These are phyloP conservation scores for Cyberlindnera mycetangii DNA, from an alignment of 805 yeast genomes.

Conservation along the genomic window DNA sequence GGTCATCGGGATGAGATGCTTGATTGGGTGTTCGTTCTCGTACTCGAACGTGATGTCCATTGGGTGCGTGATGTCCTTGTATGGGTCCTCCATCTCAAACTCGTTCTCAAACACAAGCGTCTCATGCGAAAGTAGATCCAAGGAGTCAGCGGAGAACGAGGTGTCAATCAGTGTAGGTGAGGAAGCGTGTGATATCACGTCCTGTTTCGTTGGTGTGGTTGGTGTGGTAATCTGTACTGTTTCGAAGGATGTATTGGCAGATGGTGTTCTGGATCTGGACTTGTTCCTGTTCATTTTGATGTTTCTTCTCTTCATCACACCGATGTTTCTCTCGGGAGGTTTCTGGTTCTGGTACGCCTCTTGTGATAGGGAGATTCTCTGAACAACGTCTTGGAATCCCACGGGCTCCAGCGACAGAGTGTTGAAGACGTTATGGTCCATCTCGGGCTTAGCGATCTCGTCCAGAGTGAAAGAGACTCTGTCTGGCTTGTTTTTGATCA, in stretches of 20 bases:
- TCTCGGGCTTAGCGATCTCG: neutral
- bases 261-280: neutral
- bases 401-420: conserved; percentile 23
- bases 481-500: neutral
- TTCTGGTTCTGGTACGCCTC: conserved; percentile 4
- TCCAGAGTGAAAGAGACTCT: neutral
- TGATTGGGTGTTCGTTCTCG: conserved; percentile 1
- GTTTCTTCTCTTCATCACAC: conserved; percentile 19
- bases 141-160: neutral
- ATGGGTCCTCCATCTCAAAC: conserved; percentile 25
- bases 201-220: neutral
- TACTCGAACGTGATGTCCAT: conserved; percentile 18
- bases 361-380: conserved; percentile 17
- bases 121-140: conserved; percentile 6
- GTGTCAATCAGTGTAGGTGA: conserved; percentile 16
- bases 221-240: neutral
- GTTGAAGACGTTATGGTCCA: conserved; percentile 14
- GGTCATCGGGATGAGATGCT: conserved; percentile 5
- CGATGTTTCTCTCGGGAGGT: neutral
- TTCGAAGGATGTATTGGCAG: neutral
- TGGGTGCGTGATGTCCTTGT: conserved; percentile 24
- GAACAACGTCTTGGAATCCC: conserved; percentile 18
- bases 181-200: conserved; percentile 3
- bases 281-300: conserved; percentile 21
- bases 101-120: conserved; percentile 4